Evolutionary conservation across 2,329 filamentous ascomycete genomes (phyloP).

Genomic region (Fusarium nisikadoi): DNA sequence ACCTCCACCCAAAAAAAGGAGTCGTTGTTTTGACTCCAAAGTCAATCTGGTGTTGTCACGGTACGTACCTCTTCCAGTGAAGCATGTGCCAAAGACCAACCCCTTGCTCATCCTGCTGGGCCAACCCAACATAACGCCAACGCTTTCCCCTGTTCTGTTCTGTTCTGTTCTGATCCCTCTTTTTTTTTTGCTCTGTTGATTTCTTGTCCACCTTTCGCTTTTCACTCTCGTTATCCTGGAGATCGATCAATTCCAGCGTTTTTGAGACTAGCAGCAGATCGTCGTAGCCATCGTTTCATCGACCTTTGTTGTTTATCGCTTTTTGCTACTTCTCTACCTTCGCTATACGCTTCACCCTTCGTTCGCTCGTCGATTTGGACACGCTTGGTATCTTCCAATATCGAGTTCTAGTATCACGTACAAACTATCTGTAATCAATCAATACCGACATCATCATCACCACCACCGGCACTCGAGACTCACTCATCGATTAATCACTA

Average conservation of each 20-base stretch:
- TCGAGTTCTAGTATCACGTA: background rate
- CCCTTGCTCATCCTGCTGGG: constrained; percentile 32
- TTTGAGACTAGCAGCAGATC: constrained; percentile 10
- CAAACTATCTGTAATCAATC: background rate
- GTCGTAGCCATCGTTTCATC: constrained; percentile 12
- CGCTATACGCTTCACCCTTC: constrained; percentile 22
- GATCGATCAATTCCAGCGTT: constrained; percentile 18
- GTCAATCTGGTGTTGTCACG: constrained; percentile 3
- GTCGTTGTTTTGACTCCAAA: constrained; percentile 19
- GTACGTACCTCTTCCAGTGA: constrained; percentile 21
- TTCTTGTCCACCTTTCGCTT: constrained; percentile 29
- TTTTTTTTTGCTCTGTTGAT: constrained; percentile 26
- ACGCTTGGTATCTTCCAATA: constrained; percentile 16
- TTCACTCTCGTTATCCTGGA: constrained; percentile 14
- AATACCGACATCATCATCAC: constrained; percentile 1
- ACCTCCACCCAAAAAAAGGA: constrained; percentile 23
- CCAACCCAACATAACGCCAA: constrained; percentile 36
- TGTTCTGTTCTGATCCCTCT: constrained; percentile 15
- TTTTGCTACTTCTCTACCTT: constrained; percentile 30
- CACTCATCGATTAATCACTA: background rate
- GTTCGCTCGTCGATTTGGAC: constrained; percentile 15
- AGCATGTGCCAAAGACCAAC: constrained; percentile 14
- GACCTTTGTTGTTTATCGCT: constrained; percentile 23
- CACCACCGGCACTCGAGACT: background rate
- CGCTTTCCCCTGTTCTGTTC: constrained; percentile 30